Evolutionary conservation across 768 basidiomycete species (phyloP), one percentile per base, ranked within the genome.

Genomic region (Crucibulum laeve): DNA sequence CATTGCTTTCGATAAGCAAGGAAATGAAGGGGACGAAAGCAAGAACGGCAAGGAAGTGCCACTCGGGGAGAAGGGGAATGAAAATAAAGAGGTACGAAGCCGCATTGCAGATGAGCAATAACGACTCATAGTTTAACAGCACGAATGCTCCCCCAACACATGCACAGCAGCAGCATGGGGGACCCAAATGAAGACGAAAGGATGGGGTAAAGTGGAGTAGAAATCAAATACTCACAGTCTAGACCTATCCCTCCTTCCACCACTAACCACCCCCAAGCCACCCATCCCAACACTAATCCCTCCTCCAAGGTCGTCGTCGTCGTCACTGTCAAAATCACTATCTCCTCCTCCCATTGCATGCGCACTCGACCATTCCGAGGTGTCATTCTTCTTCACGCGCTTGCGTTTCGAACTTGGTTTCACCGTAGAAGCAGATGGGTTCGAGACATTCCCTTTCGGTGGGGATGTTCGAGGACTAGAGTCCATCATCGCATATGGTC

Each of bases 241-340:
- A 15, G 51, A 40, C 24, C 51, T 62, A 22, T 62, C 52, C 34
- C 57, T 56, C 49, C 50, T 62, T 18, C 55, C 61, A 37, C 57
- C 54, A 23, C 62, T 62, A 15, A 53, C 50, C 1, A 71, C 68
- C 19, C 71, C 71, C 38, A 76, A 53, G 3, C 72, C 74, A 42
- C 60, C 69, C 55, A 73, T 61, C 10, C 74, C 75, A 13, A 77
- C 70, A 46, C 65, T 70, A 47, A 75, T 71, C 0, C 70, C 70
- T 14, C 67, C 70, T 21, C 57, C 58, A 30, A 56, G 54, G 3
- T 54, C 52, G 25, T 57, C 55, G 14, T 67, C 68, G 1, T 71
- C 70, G 33, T 74, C 69, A 33, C 65, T 67, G 5, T 70, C 70
- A 5, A 60, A 62, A 32, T 67, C 71, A 40, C 64, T 68, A 10